Conservation (phyloP, 2,329 filamentous ascomycete species). For the Teratosphaeria destructans region DNA sequence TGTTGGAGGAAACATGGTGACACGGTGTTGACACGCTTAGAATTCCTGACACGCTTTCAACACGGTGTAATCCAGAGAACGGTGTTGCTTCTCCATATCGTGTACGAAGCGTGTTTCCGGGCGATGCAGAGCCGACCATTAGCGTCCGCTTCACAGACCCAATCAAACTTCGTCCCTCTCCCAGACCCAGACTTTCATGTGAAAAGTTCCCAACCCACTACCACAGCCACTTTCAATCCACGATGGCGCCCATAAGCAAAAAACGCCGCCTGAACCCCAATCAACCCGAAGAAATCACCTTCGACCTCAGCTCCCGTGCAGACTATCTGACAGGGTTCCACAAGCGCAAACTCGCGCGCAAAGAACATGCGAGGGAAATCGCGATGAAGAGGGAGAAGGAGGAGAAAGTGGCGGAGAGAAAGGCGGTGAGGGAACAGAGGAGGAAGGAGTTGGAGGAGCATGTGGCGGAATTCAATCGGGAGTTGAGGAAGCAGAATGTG, state of each 20-base stretch:
- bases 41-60: neutral
- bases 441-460: slow-evolving; percentile 73
- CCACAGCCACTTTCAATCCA: neutral
- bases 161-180: neutral
- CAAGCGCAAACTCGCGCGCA: slow-evolving; percentile 81
- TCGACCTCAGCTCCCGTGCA: slow-evolving; percentile 67
- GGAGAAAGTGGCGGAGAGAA: slow-evolving; percentile 63
- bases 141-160: neutral
- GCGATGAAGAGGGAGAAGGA: slow-evolving; percentile 66
- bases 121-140: neutral
- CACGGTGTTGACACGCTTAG: neutral
- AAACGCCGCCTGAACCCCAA: slow-evolving; percentile 47
- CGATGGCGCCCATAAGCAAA: slow-evolving; percentile 52
- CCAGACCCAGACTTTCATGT: neutral
- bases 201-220: neutral
- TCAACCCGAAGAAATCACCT: slow-evolving; percentile 68
- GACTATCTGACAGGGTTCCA: slow-evolving; percentile 94
- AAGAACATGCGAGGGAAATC: slow-evolving; percentile 74
- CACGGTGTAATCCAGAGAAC: neutral
- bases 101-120: neutral
- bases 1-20: neutral
- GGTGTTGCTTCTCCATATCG: neutral
- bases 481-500: slow-evolving; percentile 51
- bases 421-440: slow-evolving; percentile 74
- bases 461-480: slow-evolving; percentile 61